These are phyloP conservation scores for Polytrichum formosum DNA, from an alignment of 225 moss, liverwort and hornwort genomes.

Conservation along the genomic window DNA sequence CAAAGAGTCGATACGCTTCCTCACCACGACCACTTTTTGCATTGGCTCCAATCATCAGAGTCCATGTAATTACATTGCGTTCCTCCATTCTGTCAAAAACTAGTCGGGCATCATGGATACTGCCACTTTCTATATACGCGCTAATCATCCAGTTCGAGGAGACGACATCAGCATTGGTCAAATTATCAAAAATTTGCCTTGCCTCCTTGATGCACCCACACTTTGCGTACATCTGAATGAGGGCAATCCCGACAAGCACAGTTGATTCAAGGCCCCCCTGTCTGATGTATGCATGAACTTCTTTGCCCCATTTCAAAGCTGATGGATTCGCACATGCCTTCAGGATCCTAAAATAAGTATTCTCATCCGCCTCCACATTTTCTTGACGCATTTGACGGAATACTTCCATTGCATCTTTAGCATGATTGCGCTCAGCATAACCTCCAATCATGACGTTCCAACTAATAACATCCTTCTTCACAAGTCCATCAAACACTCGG, in stretches of 20 bases:
- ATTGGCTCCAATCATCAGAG: too few species aligned
- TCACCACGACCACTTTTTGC: too few species aligned
- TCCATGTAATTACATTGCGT: too few species aligned
- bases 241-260: slow-evolving; percentile 7
- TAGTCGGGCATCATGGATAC: too few species aligned
- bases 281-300: slow-evolving; percentile 6
- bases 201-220: slow-evolving; percentile 14
- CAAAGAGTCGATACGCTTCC: too few species aligned
- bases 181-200: slow-evolving; percentile 11
- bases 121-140: too few species aligned
- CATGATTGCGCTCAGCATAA: slow-evolving; percentile 10
- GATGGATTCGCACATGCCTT: slow-evolving; percentile 4
- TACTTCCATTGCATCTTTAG: slow-evolving; percentile 2
- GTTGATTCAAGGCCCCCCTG: slow-evolving; percentile 2
- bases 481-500: slow-evolving; percentile 15
- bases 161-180: neutral
- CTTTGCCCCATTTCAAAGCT: slow-evolving; percentile 4
- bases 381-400: slow-evolving; percentile 9
- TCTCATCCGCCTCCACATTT: slow-evolving; percentile 1
- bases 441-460: slow-evolving; percentile 14
- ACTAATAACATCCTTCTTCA: slow-evolving; percentile 4
- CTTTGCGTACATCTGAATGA: slow-evolving; percentile 10
- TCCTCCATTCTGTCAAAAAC: too few species aligned
- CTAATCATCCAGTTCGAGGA: too few species aligned
- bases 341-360: slow-evolving; percentile 9